Evolutionary conservation across 2,329 filamentous ascomycete species (phyloP), one percentile per base, ranked within the genome.

Genomic region (Phyllosticta ampelicida): DNA sequence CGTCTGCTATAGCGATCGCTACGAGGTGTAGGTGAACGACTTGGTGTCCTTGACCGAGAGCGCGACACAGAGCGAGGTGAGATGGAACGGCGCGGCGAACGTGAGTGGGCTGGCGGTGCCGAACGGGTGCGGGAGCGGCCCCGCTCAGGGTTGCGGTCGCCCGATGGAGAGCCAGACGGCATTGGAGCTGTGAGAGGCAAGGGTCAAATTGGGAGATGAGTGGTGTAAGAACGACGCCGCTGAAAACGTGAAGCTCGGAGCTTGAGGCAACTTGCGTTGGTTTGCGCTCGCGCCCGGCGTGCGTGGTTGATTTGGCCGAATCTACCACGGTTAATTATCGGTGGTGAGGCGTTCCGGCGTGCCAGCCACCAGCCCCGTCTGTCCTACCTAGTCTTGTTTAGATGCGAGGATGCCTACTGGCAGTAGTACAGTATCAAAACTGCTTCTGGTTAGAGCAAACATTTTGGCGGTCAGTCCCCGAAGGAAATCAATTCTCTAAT

Each of bases 111-210:
- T 60, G 58, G 63, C 55, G 67, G 65, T 9, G 52, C 52, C 48
- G 62, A 52, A 61, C 66, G 57, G 60, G 65, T 68, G 55, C 60
- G 70, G 50, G 74, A 75, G 60, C 72, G 73, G 58, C 74, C 70
- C 61, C 74, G 74, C 44, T 73, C 74, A 36, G 61, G 62, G 65
- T 72, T 75, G 60, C 69, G 72, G 19, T 53, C 20, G 3, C 21
- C 48, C 5, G 58, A 56, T n/a, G 58, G 54, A 3, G 58, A 56
- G 51, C 54, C 54, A 36, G 58, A 54, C 11, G 58, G 26, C 57
- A 59, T 59, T 48, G 16, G 16, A 44, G 6, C n/a, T 44, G 36
- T 5, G 3, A 16, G 36, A n/a, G 16, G 36, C 13, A 4, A 16
- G n/a, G 6, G 16, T 6, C 11, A 8, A 44, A 6, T 16, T 44